These are phyloP conservation scores for Malus fusca DNA, from an alignment of 306 rosid species.

Conservation along the genomic window DNA sequence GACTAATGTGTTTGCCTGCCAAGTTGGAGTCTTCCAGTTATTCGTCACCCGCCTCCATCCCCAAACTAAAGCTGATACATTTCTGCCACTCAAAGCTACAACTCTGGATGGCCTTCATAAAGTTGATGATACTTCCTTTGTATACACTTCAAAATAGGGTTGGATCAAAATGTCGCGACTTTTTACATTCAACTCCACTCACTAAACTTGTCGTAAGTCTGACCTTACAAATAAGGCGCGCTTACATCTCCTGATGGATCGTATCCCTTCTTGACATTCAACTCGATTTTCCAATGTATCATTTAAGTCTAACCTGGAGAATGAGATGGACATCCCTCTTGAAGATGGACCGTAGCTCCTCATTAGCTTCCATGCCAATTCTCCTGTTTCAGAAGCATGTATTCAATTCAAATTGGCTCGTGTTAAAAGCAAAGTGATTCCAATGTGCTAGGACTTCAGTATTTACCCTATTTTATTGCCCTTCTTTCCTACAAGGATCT, in stretches of 20 bases:
- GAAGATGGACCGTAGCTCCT: conserved; percentile 86
- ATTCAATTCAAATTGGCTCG: background rate
- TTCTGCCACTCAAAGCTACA: conserved; percentile 3
- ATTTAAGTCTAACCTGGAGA: conserved; percentile 74
- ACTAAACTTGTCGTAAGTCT: conserved; percentile 26
- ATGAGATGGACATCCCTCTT: conserved; percentile 83
- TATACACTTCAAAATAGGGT: conserved; percentile 16
- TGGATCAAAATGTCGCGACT: conserved; percentile 13
- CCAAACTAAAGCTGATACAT: background rate
- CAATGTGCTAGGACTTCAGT: background rate
- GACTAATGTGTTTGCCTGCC: background rate
- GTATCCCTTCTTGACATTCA: conserved; percentile 18
- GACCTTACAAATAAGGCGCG: conserved; percentile 70
- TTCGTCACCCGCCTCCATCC: background rate
- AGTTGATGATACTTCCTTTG: conserved; percentile 23
- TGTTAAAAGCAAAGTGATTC: background rate
- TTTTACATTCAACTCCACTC: conserved; percentile 2
- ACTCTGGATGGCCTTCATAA: conserved; percentile 8
- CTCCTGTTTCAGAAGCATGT: conserved; percentile 47
- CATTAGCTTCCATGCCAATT: conserved; percentile 93
- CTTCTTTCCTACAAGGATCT: conserved; percentile 83
- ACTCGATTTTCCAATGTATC: conserved; percentile 12
- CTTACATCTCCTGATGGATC: conserved; percentile 63
- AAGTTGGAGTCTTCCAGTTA: background rate
- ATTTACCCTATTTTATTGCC: conserved; percentile 93